phyloP scores from a whole-genome alignment of 495 filamentous ascomycete genomes.

The Parathielavia hyrcaniae region DNA sequence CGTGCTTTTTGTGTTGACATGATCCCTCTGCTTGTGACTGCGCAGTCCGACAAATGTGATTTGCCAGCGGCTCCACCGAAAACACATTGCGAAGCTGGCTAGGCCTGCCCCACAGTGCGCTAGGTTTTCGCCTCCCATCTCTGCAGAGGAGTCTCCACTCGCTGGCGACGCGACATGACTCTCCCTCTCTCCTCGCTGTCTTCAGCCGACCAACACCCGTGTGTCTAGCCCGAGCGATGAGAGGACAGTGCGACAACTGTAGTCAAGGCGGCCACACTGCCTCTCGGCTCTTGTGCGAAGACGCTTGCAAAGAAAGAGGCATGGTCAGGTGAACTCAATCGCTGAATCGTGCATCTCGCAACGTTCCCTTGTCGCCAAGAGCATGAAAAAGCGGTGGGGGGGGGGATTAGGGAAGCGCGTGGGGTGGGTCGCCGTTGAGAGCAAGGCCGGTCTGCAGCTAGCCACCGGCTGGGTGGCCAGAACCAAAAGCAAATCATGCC shows the following conservation, averaged over 20 bases:
- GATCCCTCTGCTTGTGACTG: slow-evolving; percentile 13
- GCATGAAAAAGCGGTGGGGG: slow-evolving; percentile 1
- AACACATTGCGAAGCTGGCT: background rate
- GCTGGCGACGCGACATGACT: slow-evolving; percentile 29
- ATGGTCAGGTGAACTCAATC: slow-evolving; percentile 20
- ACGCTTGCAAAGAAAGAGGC: slow-evolving; percentile 6
- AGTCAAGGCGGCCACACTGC: slow-evolving; percentile 27
- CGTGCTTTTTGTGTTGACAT: slow-evolving; percentile 16
- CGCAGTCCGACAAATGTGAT: background rate
- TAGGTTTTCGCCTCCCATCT: slow-evolving; percentile 21
- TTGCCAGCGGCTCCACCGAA: slow-evolving; percentile 6
- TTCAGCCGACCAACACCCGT: slow-evolving; percentile 16
- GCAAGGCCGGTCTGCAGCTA: slow-evolving; percentile 1
- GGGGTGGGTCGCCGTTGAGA: slow-evolving; percentile 26
- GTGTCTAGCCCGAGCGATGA: slow-evolving; percentile 21
- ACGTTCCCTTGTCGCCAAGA: background rate
- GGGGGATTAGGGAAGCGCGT: too few relatives aligned
- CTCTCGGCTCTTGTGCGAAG: slow-evolving; percentile 13
- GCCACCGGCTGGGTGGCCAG: slow-evolving; percentile 9
- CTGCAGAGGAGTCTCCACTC: slow-evolving; percentile 16
- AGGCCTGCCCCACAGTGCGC: slow-evolving; percentile 12
- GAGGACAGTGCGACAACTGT: slow-evolving; percentile 21
- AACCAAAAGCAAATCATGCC: slow-evolving; percentile 3
- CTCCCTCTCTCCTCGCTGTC: too few relatives aligned
- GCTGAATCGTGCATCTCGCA: slow-evolving; percentile 19